A percentile compares a stretch with the other conserved stretches of the same genome.
Evolutionary conservation across 805 yeast species (phyloP).

Genomic region (Saturnispora dispora): DNA sequence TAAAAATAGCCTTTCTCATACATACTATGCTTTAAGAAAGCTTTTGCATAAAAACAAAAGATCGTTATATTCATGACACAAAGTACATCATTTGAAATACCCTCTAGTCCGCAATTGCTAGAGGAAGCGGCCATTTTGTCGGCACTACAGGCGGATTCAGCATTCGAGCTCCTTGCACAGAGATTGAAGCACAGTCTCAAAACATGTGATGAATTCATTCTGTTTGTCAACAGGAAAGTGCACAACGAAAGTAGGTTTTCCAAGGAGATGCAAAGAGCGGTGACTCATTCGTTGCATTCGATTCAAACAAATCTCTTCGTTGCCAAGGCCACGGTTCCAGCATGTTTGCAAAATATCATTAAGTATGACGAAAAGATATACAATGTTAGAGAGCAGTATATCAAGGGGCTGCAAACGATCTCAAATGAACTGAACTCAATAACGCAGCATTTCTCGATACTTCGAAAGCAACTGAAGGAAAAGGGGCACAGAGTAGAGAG

Average conservation of each 20-base stretch:
- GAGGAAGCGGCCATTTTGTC: slow-evolving; percentile 3
- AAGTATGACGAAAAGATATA: slow-evolving; percentile 66
- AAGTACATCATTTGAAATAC: slow-evolving; percentile 3
- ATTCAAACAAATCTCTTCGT: slow-evolving; percentile 33
- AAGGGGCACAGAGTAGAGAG: slow-evolving; percentile 75
- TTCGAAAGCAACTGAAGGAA: slow-evolving; percentile 74
- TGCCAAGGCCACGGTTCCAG: slow-evolving; percentile 42
- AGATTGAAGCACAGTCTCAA: slow-evolving; percentile 71
- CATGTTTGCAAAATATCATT: slow-evolving; percentile 57
- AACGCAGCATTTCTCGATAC: slow-evolving; percentile 56
- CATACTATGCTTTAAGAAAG: no score
- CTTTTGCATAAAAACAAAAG: no score
- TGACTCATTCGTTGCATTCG: slow-evolving; percentile 34
- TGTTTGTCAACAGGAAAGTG: slow-evolving; percentile 70
- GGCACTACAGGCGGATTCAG: slow-evolving; percentile 45
- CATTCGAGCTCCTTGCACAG: slow-evolving; percentile 61
- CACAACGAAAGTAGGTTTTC: slow-evolving; percentile 71
- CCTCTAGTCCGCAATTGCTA: slow-evolving; percentile 4
- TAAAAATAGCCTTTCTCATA: background rate
- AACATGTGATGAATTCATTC: slow-evolving; percentile 79
- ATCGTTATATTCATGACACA: background rate
- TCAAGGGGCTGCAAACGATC: slow-evolving; percentile 74
- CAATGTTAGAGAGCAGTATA: slow-evolving; percentile 66
- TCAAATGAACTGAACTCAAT: slow-evolving; percentile 74
- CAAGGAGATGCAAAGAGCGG: slow-evolving; percentile 62